phyloP scores from a whole-genome alignment of 2,329 filamentous ascomycete species.

The Verticillium dahliae region DNA sequence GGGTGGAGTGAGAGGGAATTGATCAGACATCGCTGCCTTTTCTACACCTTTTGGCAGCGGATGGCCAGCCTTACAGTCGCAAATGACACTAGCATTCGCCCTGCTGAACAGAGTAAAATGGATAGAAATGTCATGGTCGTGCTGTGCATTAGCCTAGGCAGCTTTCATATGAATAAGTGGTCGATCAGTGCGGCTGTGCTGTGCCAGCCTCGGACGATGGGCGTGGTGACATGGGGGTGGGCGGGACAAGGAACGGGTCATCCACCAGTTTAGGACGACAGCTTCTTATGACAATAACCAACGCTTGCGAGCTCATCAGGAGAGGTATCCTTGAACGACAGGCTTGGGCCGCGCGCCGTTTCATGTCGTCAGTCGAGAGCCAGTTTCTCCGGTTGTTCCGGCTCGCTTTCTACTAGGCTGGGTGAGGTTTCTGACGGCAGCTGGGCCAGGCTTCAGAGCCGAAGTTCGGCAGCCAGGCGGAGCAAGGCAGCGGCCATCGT shows the following conservation, averaged over 20 bases:
- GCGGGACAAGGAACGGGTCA: not conserved
- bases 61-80: not conserved
- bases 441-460: not conserved
- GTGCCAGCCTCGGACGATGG: constrained; percentile 3
- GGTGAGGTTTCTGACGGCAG: too few relatives aligned
- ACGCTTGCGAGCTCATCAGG: not conserved
- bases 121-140: not conserved
- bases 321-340: not conserved
- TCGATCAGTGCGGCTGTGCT: constrained; percentile 8
- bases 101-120: not conserved
- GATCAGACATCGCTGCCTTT: not conserved
- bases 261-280: not conserved
- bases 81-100: not conserved
- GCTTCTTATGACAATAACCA: not conserved
- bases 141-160: constrained; percentile 5
- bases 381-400: not conserved
- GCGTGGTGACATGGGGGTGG: not conserved
- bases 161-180: not conserved
- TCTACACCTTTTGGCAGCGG: constrained; percentile 1
- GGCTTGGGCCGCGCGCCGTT: not conserved
- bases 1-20: not conserved
- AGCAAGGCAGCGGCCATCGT: constrained; percentile 5
- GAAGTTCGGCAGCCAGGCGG: not conserved
- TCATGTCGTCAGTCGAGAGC: not conserved
- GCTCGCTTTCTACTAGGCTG: not conserved